These are phyloP conservation scores for Lobosporangium transversale DNA, from an alignment of 192 early-diverging fungal species.

Conservation along the genomic window DNA sequence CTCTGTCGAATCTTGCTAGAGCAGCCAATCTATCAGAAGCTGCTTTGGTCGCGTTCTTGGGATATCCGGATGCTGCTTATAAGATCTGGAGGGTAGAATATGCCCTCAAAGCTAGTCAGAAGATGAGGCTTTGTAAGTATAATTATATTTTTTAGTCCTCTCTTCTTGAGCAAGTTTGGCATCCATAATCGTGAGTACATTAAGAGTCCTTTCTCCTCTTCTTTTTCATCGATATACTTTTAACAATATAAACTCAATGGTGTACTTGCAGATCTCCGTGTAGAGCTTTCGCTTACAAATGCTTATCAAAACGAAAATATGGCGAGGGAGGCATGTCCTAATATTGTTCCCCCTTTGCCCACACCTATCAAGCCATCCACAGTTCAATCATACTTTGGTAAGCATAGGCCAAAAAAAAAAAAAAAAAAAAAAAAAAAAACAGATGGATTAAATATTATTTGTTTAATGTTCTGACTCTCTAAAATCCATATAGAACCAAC, in stretches of 20 bases:
- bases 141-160: background rate
- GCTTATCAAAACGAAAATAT: conserved; percentile 31
- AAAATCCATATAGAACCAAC: background rate
- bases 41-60: conserved; percentile 41
- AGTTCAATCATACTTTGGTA: conserved; percentile 31
- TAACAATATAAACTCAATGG: too few species aligned
- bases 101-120: conserved; percentile 39
- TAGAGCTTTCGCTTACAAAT: conserved; percentile 38
- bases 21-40: conserved; percentile 44
- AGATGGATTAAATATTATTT: too few species aligned
- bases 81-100: conserved; percentile 49
- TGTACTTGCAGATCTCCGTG: conserved; percentile 46
- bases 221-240: background rate
- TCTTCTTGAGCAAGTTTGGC: too few species aligned
- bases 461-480: too few species aligned
- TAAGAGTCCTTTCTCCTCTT: background rate
- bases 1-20: conserved; percentile 27
- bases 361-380: conserved; percentile 26
- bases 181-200: too few species aligned
- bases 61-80: conserved; percentile 47
- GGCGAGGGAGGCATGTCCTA: conserved; percentile 41
- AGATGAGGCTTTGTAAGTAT: conserved; percentile 47
- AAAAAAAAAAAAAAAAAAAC: too few species aligned
- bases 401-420: too few species aligned
- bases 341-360: conserved; percentile 10